Conservation (phyloP, 257 asterid species). For the Solanum habrochaites region DNA sequence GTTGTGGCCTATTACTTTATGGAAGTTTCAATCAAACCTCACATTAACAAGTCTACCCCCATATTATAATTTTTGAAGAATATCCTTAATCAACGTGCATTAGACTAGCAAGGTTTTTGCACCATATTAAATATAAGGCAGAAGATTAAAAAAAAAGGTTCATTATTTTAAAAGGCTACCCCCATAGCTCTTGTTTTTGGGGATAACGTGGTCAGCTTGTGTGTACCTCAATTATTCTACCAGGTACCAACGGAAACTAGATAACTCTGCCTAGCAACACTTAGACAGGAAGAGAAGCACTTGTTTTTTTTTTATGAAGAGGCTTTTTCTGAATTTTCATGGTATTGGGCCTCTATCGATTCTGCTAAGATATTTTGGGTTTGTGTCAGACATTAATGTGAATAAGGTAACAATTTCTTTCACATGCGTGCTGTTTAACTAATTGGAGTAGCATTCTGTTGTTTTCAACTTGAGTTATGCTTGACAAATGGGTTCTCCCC, state of each 20-base stretch:
- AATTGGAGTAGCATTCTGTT: not conserved
- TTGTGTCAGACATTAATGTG: not conserved
- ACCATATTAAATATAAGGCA: not conserved
- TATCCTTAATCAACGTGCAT: not conserved
- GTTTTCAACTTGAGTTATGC: not conserved
- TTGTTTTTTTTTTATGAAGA: not conserved
- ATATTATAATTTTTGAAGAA: not conserved
- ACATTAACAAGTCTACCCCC: not conserved
- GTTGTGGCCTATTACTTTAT: not conserved
- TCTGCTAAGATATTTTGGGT: not conserved
- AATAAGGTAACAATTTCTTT: not conserved
- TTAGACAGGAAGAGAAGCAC: not conserved
- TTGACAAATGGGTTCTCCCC: not conserved
- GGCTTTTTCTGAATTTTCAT: not conserved
- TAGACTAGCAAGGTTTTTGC: not conserved
- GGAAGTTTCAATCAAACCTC: not conserved
- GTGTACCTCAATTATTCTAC: not conserved
- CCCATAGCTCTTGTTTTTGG: not conserved
- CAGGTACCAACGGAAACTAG: not conserved
- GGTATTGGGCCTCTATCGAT: not conserved
- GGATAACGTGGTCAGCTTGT: not conserved
- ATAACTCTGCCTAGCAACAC: not conserved
- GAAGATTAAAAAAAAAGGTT: not conserved
- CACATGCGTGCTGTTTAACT: not conserved
- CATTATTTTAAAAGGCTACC: not conserved